A percentile compares a stretch with the other conserved stretches of the same genome.
phyloP scores from a whole-genome alignment of 768 basidiomycete species.

The Nidula microcarpa region DNA sequence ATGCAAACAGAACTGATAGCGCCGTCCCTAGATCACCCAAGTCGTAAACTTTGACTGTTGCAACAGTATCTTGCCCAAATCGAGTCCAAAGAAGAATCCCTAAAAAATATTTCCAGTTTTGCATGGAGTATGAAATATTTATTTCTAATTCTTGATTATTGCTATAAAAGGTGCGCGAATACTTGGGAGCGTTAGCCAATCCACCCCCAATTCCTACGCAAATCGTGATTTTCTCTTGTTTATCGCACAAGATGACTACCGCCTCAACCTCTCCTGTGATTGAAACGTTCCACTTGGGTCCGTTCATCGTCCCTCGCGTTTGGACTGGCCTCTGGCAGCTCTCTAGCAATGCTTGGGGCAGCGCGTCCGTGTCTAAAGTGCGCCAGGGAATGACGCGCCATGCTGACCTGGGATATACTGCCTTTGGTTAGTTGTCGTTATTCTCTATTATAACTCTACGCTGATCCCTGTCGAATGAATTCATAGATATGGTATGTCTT shows the following conservation, averaged over 20 bases:
- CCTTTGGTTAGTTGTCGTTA: slow-evolving; percentile 44
- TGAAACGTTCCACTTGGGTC: slow-evolving; percentile 56
- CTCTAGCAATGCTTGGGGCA: slow-evolving; percentile 84
- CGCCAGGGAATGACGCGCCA: slow-evolving; percentile 66
- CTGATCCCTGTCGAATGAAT: not conserved
- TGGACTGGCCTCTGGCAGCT: slow-evolving; percentile 86
- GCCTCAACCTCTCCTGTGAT: slow-evolving; percentile 9
- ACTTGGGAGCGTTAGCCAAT: too few species aligned
- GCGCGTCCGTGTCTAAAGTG: slow-evolving; percentile 60
- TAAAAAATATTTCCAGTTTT: too few species aligned
- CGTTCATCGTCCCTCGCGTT: slow-evolving; percentile 55
- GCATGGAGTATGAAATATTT: too few species aligned
- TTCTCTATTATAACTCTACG: not conserved
- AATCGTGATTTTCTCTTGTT: too few species aligned
- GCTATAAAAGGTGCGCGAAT: too few species aligned
- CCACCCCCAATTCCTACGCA: too few species aligned
- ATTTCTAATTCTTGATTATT: too few species aligned
- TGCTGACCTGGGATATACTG: slow-evolving; percentile 57
- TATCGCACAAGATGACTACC: slow-evolving; percentile 11
- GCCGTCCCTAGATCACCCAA: too few species aligned
- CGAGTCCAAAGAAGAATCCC: too few species aligned
- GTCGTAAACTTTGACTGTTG: too few species aligned
- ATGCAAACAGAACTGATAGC: not conserved
- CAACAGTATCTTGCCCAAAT: too few species aligned
- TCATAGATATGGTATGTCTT: slow-evolving; percentile 33